Conservation (phyloP, 306 rosid genomes). For the Cicer judaicum region DNA sequence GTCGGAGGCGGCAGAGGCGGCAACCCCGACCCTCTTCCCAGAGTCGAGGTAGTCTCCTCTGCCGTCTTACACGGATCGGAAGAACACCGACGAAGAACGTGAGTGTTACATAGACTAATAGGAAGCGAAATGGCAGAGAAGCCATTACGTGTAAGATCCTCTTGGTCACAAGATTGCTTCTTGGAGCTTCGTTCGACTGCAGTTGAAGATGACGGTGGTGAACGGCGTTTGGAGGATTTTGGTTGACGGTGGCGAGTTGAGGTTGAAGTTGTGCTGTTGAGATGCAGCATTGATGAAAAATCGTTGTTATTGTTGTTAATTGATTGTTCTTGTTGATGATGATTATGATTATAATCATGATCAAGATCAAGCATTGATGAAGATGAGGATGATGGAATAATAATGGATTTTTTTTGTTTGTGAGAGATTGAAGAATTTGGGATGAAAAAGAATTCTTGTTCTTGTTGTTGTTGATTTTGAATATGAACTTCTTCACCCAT, state of each 20-base stretch:
- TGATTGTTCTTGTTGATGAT: not conserved
- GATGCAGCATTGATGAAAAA: constrained; percentile 39
- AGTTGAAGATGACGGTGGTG: not conserved
- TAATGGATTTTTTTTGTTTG: constrained; percentile 5
- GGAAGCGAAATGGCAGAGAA: constrained; percentile 50
- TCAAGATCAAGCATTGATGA: not conserved
- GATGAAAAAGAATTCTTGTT: not conserved
- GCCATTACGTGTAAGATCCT: constrained; percentile 27
- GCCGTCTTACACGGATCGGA: constrained; percentile 19
- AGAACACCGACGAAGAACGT: constrained; percentile 43
- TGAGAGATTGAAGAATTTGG: not conserved
- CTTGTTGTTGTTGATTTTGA: constrained; percentile 1
- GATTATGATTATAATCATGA: not conserved
- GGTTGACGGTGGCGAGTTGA: constrained; percentile 27
- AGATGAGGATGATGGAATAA: not conserved
- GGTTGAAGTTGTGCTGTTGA: constrained; percentile 31
- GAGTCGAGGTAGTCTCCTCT: not conserved
- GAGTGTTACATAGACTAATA: not conserved
- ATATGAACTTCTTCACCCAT: constrained; percentile 3
- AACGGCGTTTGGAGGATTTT: constrained; percentile 46
- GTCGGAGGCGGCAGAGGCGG: constrained; percentile 47
- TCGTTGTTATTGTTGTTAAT: constrained; percentile 33
- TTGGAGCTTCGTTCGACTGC: constrained; percentile 37
- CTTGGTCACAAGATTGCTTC: constrained; percentile 42
- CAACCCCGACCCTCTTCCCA: constrained; percentile 8